Evolutionary conservation across 2,329 filamentous ascomycete genomes (phyloP).

Genomic region (Fusarium brevicatenulatum): DNA sequence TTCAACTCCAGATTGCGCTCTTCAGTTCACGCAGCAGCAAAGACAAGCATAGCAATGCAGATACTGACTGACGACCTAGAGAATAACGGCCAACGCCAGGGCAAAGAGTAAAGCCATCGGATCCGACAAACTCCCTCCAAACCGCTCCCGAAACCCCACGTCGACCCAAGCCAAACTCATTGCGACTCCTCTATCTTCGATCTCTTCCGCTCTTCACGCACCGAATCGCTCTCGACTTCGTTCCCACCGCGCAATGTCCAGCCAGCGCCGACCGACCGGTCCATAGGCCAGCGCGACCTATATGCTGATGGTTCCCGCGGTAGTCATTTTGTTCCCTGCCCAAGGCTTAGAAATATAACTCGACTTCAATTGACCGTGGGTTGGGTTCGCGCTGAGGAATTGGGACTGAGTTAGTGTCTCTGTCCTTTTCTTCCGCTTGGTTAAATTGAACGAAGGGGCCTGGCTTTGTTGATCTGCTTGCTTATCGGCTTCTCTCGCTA

Average conservation of each 20-base stretch:
- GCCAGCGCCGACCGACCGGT: neutral
- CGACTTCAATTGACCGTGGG: neutral
- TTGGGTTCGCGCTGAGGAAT: neutral
- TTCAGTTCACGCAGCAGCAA: neutral
- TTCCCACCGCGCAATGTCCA: neutral
- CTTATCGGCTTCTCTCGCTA: no score
- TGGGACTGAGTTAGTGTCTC: accelerated
- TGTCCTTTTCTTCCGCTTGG: neutral
- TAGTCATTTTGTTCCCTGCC: no score
- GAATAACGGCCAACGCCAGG: accelerated
- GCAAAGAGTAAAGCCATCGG: accelerated
- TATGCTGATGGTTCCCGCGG: no score
- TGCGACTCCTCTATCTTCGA: neutral
- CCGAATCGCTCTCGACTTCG: neutral
- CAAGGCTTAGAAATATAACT: neutral
- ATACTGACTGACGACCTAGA: accelerated
- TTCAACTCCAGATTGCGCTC: neutral
- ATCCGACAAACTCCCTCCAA: neutral
- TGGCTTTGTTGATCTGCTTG: no score
- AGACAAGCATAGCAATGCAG: neutral
- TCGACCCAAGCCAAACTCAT: neutral
- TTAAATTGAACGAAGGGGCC: no score
- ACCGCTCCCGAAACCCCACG: neutral
- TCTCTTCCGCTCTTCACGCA: neutral
- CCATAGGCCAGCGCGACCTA: neutral